Evolutionary conservation across 2,329 filamentous ascomycete species (phyloP), one percentile per base, ranked within the genome.

Genomic region (Cadophora gregata): DNA sequence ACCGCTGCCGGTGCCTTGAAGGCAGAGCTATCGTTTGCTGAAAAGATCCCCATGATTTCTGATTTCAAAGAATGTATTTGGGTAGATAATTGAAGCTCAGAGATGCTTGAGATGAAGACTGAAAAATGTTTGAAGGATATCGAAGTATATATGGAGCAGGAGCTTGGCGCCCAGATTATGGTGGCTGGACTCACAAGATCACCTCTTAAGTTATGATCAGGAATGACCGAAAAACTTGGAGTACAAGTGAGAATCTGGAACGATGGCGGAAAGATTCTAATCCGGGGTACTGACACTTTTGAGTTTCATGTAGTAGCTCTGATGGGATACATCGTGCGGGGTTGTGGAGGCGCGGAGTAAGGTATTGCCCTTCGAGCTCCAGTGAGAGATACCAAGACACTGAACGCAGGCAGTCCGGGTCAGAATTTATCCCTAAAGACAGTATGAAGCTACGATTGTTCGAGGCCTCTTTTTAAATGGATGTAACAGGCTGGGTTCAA

Each of bases 1-100:
- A 65, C 53, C 21, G 25, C 58, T 12, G 73, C 69, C 21, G 65
- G 60, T 38, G 64, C 64, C 33, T 51, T 51, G 25, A 38, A 55
- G 31, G 61, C 61, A 25, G 61, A 63, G 25, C 56, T 10, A 42
- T 63, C 61, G 24, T 63, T 63, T 12, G 48, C 50, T 6, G 61
- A 53, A 29, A 56, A 63, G 14, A 63, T 47, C n/a, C 61, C 61
- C 61, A 63, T 63, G 19, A 9, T 33, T 60, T 47, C n/a, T 36
- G 55, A 19, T 42, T 36, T 42, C 31, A 58, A 38, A 10, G 19
- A 14, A 12, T 19, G 24, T n/a, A 24, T 19, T 14, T 16, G 31
- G 25, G 36, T 33, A 42, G 55, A 25, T 8, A 21, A 25, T 42
- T 25, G 21, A 36, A 19, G 8, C 14, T 33, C n/a, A 21, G 33